phyloP scores from a whole-genome alignment of 768 basidiomycete species.

The Auriculariales sp. region DNA sequence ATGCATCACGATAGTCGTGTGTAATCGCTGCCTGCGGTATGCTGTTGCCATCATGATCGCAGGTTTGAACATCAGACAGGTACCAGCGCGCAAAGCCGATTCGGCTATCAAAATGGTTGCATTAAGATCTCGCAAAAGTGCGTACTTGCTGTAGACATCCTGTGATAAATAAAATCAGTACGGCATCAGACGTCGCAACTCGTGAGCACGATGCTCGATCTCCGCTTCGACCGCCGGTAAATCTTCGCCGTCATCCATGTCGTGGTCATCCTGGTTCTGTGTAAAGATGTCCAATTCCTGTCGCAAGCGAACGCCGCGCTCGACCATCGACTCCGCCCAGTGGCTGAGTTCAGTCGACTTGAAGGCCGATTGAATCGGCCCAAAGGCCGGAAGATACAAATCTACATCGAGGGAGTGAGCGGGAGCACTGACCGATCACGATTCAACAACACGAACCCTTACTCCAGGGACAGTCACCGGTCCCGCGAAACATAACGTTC shows the following conservation, averaged over 20 bases:
- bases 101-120: too few species aligned
- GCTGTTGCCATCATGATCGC: too few species aligned
- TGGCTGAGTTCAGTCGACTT: constrained; percentile 39
- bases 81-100: too few species aligned
- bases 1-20: too few species aligned
- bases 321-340: constrained; percentile 63
- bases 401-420: constrained; percentile 24
- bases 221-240: constrained; percentile 28
- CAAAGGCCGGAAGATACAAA: constrained; percentile 66
- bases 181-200: constrained; percentile 47
- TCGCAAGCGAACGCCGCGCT: constrained; percentile 53
- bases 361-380: constrained; percentile 51
- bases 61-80: too few species aligned
- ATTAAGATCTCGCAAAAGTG: too few species aligned
- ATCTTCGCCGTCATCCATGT: constrained; percentile 12
- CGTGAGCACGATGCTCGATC: constrained; percentile 44
- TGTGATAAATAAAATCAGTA: too few species aligned
- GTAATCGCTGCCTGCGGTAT: too few species aligned
- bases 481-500: constrained; percentile 55
- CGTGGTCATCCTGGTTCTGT: constrained; percentile 25
- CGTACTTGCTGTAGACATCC: too few species aligned
- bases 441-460: constrained; percentile 38
- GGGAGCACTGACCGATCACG: constrained; percentile 2
- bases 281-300: constrained; percentile 44
- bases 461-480: constrained; percentile 56